phyloP scores from a whole-genome alignment of 78 protist genomes.

The Dictyostelium firmibasis region DNA sequence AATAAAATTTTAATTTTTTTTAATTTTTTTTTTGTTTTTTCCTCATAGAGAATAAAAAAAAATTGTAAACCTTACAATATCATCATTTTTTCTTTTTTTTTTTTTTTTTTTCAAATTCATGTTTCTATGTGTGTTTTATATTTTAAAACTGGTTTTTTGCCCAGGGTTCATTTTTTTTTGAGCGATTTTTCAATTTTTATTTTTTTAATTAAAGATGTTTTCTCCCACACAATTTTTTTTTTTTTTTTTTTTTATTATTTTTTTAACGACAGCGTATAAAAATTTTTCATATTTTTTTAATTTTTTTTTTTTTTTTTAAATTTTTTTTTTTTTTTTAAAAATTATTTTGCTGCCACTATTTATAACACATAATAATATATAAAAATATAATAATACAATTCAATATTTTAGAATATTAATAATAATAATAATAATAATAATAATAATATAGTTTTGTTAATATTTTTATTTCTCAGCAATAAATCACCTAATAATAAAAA shows the following conservation, averaged over 20 bases:
- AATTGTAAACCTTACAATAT: not conserved
- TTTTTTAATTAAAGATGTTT: too few species aligned
- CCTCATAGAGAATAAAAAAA: too few species aligned
- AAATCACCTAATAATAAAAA: not conserved
- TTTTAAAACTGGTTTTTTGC: too few species aligned
- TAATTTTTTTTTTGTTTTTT: too few species aligned
- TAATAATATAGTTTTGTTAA: not conserved
- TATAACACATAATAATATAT: not conserved
- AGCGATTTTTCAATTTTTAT: not conserved
- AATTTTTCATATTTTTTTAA: not conserved
- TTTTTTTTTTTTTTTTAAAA: not conserved
- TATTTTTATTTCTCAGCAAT: not conserved
- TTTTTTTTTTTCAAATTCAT: too few species aligned
- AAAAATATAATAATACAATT: not conserved
- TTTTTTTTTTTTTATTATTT: too few species aligned
- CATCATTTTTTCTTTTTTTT: too few species aligned
- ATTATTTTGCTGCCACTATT: not conserved
- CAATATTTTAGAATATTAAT: not conserved
- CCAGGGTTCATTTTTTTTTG: not conserved
- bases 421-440: too few species aligned
- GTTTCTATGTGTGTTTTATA: too few species aligned
- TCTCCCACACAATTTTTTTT: not conserved
- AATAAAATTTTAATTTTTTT: too few species aligned
- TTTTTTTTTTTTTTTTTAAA: constrained; percentile 2
- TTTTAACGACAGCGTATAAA: not conserved